Evolutionary conservation across 306 rosid species (phyloP).

Genomic region (Aeschynomene evenia): DNA sequence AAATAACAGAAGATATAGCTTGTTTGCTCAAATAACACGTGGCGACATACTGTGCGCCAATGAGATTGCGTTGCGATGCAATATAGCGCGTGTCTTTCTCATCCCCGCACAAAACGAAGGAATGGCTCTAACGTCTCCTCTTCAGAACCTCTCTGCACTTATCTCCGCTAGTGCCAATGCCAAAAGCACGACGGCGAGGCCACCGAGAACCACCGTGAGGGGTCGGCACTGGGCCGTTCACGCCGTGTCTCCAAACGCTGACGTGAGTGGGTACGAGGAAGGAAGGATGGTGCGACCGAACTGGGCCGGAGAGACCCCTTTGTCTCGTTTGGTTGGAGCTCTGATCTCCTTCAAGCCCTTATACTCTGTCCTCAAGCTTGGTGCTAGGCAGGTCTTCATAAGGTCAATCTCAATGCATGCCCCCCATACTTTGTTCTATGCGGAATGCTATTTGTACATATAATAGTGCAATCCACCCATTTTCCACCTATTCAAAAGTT

Average conservation of each 20-base stretch:
- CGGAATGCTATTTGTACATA: too few species aligned
- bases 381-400: constrained; percentile 58
- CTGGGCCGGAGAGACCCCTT: constrained; percentile 58
- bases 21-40: too few species aligned
- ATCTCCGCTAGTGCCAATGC: constrained; percentile 23
- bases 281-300: constrained; percentile 49
- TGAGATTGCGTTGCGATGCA: too few species aligned
- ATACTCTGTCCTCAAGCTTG: constrained; percentile 62
- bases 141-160: constrained; percentile 34
- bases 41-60: too few species aligned
- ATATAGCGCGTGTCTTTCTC: neutral
- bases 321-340: constrained; percentile 56
- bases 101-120: neutral
- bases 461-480: too few species aligned
- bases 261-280: constrained; percentile 36
- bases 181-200: neutral
- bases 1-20: too few species aligned
- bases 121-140: constrained; percentile 48
- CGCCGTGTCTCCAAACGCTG: constrained; percentile 35
- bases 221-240: constrained; percentile 18
- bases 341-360: constrained; percentile 60
- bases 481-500: too few species aligned
- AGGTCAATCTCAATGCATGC: constrained; percentile 47
- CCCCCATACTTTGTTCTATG: neutral
- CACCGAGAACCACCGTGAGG: neutral